phyloP scores from a whole-genome alignment of 495 filamentous ascomycete species.

The Penicillium parvum region DNA sequence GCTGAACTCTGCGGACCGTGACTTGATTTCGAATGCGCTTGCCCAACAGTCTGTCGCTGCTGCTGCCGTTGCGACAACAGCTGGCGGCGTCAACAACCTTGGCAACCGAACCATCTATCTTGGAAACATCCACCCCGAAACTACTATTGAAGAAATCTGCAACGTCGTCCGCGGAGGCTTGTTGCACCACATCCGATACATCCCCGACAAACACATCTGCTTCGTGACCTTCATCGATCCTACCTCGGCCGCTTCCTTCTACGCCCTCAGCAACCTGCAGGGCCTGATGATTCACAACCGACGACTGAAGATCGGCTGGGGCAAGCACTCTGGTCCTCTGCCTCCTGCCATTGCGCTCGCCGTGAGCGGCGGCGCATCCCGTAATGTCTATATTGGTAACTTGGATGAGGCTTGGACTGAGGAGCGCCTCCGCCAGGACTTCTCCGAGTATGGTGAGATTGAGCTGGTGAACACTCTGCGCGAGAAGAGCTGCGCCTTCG shows the following conservation, averaged over 20 bases:
- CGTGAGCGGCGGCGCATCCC: slow-evolving; percentile 87
- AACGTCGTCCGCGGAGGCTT: slow-evolving; percentile 92
- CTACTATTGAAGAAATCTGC: slow-evolving; percentile 97
- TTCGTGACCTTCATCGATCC: slow-evolving; percentile 99
- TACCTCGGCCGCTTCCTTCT: slow-evolving; percentile 95
- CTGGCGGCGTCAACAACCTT: slow-evolving; percentile 93
- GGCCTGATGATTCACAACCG: slow-evolving; percentile 99
- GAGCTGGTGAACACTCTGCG: slow-evolving; percentile 94
- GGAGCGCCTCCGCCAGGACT: slow-evolving; percentile 92
- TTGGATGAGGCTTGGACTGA: slow-evolving; percentile 96
- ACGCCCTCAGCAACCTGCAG: slow-evolving; percentile 93
- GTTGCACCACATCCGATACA: slow-evolving; percentile 96
- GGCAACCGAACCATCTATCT: slow-evolving; percentile 97
- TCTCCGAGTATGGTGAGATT: slow-evolving; percentile 96
- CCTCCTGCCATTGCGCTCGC: slow-evolving; percentile 95
- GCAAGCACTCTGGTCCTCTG: slow-evolving; percentile 96
- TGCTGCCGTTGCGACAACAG: slow-evolving; percentile 91
- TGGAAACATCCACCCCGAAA: slow-evolving; percentile 98
- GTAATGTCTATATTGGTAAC: slow-evolving; percentile 98
- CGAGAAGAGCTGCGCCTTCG: slow-evolving; percentile 98
- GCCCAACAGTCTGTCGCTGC: slow-evolving; percentile 97
- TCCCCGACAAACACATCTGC: slow-evolving; percentile 99
- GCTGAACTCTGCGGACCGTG: slow-evolving; percentile 89
- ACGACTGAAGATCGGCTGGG: slow-evolving; percentile 97
- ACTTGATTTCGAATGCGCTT: slow-evolving; percentile 90